A percentile compares a stretch with the other conserved stretches of the same genome.
Evolutionary conservation across 352 stramenopile genomes (phyloP).

Genomic region (Stephanocyclus meneghinianus): DNA sequence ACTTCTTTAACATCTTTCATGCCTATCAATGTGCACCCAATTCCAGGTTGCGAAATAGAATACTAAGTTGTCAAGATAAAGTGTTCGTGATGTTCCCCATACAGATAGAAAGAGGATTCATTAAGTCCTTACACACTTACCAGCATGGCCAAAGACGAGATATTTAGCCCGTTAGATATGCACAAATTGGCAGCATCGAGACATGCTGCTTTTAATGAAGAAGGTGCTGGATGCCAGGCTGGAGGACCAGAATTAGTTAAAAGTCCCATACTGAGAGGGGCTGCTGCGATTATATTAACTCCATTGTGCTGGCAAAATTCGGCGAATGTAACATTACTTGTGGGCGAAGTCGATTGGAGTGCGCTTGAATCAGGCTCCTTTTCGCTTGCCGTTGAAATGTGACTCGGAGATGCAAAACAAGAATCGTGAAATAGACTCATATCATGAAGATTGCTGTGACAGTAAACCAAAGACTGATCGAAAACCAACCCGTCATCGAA

Average conservation of each 20-base stretch:
- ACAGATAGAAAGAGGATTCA: neutral
- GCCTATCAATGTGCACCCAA: constrained; percentile 77
- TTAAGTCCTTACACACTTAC: neutral
- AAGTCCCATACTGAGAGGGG: constrained; percentile 84
- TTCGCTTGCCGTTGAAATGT: constrained; percentile 28
- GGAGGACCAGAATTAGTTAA: constrained; percentile 70
- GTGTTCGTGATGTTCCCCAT: neutral
- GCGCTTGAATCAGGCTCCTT: neutral
- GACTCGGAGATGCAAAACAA: constrained; percentile 33
- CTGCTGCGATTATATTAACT: constrained; percentile 78
- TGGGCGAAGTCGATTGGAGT: neutral
- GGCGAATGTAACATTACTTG: constrained; percentile 47
- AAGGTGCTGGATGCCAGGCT: constrained; percentile 81
- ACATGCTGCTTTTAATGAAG: constrained; percentile 70
- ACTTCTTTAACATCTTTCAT: constrained; percentile 77
- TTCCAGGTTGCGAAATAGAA: constrained; percentile 55
- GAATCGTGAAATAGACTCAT: constrained; percentile 53
- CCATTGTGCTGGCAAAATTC: constrained; percentile 55
- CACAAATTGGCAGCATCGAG: constrained; percentile 49
- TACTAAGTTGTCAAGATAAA: constrained; percentile 19
- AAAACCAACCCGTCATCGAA: constrained; percentile 53
- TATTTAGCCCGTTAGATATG: constrained; percentile 44
- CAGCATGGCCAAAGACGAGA: constrained; percentile 67
- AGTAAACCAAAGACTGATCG: constrained; percentile 81
- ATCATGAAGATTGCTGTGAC: constrained; percentile 82